Evolutionary conservation across 2,329 filamentous ascomycete species (phyloP).

Genomic region (Arthrinium phaeospermum): DNA sequence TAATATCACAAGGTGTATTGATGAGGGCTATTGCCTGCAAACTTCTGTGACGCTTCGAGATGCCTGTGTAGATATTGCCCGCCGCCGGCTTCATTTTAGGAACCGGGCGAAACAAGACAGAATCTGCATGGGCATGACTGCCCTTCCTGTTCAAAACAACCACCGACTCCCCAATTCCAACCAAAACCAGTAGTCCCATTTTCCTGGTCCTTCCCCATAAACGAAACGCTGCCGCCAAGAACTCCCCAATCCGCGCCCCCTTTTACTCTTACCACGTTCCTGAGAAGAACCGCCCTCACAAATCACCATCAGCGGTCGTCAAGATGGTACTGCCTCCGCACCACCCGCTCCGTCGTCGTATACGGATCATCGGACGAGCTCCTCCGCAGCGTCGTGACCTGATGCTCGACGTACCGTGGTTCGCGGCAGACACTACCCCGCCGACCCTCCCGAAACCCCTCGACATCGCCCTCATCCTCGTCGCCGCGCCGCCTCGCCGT

Average conservation of each 20-base stretch:
- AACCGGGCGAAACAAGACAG: neutral
- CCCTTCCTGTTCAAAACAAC: neutral
- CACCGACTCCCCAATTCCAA: neutral
- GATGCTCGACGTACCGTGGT: neutral
- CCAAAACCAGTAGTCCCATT: neutral
- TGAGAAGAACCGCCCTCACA: too few relatives aligned
- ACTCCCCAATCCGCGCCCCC: neutral
- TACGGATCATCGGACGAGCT: neutral
- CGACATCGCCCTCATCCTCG: neutral
- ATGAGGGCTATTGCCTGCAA: too few relatives aligned
- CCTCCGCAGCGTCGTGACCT: neutral
- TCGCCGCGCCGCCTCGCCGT: neutral
- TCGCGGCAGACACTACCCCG: neutral
- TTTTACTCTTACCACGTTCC: neutral
- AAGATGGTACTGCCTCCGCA: neutral
- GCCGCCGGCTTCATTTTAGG: too few relatives aligned
- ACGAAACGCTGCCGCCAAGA: neutral
- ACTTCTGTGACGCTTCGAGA: neutral
- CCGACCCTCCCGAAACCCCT: neutral
- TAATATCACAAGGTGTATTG: too few relatives aligned
- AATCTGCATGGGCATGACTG: neutral
- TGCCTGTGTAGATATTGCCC: neutral
- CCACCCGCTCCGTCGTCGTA: neutral
- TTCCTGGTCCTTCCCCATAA: neutral
- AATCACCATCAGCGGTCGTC: neutral